Evolutionary conservation across 2,329 filamentous ascomycete species (phyloP).

Genomic region (Alternaria brassicae): DNA sequence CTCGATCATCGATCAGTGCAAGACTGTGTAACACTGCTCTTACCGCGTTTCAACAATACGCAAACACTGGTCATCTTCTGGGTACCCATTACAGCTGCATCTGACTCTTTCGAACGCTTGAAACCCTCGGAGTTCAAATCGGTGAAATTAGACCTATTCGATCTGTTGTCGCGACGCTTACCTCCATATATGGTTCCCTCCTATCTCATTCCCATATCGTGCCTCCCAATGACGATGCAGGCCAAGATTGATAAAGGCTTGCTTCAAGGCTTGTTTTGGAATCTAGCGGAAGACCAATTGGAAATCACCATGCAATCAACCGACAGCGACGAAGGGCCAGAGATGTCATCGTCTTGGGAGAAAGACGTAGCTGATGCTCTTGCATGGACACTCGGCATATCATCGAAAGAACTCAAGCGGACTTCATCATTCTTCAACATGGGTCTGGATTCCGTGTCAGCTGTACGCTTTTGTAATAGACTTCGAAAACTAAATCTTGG

Average conservation of each 20-base stretch:
- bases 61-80: constrained; percentile 72
- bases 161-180: constrained; percentile 62
- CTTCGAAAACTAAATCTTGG: constrained; percentile 58
- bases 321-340: constrained; percentile 45
- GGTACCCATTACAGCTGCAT: constrained; percentile 54
- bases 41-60: constrained; percentile 55
- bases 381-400: constrained; percentile 57
- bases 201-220: constrained; percentile 72
- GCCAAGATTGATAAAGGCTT: constrained; percentile 73
- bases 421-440: constrained; percentile 78
- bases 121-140: constrained; percentile 42
- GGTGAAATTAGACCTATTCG: constrained; percentile 57
- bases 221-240: constrained; percentile 74
- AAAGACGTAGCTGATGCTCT: constrained; percentile 63
- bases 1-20: constrained; percentile 60
- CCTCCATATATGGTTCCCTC: constrained; percentile 82
- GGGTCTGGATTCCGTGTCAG: constrained; percentile 83
- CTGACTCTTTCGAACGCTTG: constrained; percentile 49
- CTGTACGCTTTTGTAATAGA: constrained; percentile 70
- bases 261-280: constrained; percentile 59
- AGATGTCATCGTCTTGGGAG: constrained; percentile 65
- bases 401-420: constrained; percentile 59
- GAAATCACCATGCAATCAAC: constrained; percentile 46
- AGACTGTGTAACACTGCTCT: constrained; percentile 71
- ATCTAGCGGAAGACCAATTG: constrained; percentile 57